These are phyloP conservation scores for Dothistroma pini DNA, from an alignment of 2,329 filamentous ascomycete genomes.

Conservation along the genomic window DNA sequence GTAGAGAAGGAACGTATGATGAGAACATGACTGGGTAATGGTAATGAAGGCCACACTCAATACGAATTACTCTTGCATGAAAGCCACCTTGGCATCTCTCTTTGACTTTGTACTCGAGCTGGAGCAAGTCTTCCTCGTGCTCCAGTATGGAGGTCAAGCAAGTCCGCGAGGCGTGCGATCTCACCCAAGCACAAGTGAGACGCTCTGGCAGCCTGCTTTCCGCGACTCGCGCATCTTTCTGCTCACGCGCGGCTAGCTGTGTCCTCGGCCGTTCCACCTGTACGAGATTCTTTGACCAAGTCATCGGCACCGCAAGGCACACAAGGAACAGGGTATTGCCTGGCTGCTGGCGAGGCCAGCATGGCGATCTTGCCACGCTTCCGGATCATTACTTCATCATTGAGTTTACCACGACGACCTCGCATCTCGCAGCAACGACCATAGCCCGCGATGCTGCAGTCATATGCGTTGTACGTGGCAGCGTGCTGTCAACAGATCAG, in stretches of 20 bases:
- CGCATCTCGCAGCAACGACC: not conserved
- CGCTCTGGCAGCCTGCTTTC: not conserved
- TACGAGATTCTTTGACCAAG: not conserved
- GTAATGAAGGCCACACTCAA: not conserved
- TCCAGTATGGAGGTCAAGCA: not conserved
- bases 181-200: not conserved
- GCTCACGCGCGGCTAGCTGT: not conserved
- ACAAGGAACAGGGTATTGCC: not conserved
- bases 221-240: not conserved
- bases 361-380: not conserved
- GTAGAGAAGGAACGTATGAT: not conserved
- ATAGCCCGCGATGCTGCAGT: not conserved
- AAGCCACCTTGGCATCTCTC: not conserved
- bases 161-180: not conserved
- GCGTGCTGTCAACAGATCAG: not conserved
- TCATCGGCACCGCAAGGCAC: not conserved
- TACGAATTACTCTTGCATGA: not conserved
- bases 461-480: not conserved
- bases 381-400: not conserved
- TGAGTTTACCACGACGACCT: not conserved
- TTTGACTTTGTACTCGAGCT: not conserved
- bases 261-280: not conserved
- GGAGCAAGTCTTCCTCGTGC: not conserved
- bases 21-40: not conserved
- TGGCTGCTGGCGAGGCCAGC: not conserved